These are phyloP conservation scores for Paspalum notatum DNA, from an alignment of 176 grass and related monocot species.

Conservation along the genomic window DNA sequence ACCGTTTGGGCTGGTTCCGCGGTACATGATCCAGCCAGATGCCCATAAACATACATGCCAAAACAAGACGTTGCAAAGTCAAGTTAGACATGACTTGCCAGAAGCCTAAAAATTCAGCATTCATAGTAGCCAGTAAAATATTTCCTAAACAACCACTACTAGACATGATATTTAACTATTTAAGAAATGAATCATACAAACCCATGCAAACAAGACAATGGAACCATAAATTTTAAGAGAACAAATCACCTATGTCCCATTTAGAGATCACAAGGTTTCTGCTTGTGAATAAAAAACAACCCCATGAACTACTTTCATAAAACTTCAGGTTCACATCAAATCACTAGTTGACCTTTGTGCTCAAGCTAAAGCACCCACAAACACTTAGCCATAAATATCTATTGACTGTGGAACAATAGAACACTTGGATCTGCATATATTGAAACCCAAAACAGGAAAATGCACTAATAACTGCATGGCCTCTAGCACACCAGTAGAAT, in stretches of 20 bases:
- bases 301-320: neutral
- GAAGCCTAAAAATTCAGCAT: constrained; percentile 5
- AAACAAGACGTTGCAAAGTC: neutral
- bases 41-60: neutral
- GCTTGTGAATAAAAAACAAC: neutral
- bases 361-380: neutral
- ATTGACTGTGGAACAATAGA: neutral
- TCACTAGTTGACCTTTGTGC: neutral
- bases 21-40: no score
- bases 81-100: neutral
- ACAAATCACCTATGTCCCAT: neutral
- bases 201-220: neutral
- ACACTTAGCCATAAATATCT: neutral
- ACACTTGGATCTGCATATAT: neutral
- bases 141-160: constrained; percentile 1
- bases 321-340: constrained; percentile 4
- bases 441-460: neutral
- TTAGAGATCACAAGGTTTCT: neutral
- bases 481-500: neutral
- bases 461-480: neutral
- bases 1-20: no score
- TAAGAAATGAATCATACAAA: neutral
- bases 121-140: constrained; percentile 23
- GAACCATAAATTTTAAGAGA: neutral
- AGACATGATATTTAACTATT: constrained; percentile 29